Conservation (phyloP, 768 basidiomycete species). For the Mycena haematopus region DNA sequence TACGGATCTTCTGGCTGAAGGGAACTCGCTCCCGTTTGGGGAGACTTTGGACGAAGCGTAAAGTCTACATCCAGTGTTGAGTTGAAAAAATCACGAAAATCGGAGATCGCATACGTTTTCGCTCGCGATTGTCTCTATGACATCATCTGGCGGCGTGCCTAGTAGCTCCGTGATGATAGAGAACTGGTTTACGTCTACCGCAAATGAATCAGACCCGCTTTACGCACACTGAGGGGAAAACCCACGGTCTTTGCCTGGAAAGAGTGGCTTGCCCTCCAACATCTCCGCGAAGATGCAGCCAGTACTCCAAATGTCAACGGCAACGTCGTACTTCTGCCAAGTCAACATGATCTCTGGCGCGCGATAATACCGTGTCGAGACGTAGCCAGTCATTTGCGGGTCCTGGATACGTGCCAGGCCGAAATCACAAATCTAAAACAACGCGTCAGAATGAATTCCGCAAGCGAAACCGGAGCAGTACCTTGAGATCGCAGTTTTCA, state of each 20-base stretch:
- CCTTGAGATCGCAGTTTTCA: slow-evolving; percentile 99
- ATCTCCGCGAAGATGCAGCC: slow-evolving; percentile 99
- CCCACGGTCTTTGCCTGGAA: slow-evolving; percentile 99
- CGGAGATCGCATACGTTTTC: slow-evolving; percentile 77
- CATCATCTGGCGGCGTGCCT: slow-evolving; percentile 99
- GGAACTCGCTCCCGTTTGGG: slow-evolving; percentile 97
- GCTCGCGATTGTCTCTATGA: slow-evolving; percentile 97
- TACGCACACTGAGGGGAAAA: slow-evolving; percentile 34
- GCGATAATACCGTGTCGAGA: slow-evolving; percentile 98
- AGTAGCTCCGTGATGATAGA: slow-evolving; percentile 98
- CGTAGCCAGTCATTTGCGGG: slow-evolving; percentile 99
- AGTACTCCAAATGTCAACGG: slow-evolving; percentile 99
- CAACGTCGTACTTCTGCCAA: slow-evolving; percentile 99
- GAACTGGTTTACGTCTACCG: slow-evolving; percentile 98
- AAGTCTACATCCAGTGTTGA: slow-evolving; percentile 62
- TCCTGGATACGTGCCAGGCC: slow-evolving; percentile 98
- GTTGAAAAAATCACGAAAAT: slow-evolving; percentile 16
- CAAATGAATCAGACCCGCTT: slow-evolving; percentile 13
- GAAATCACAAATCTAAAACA: slow-evolving; percentile 92
- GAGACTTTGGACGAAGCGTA: slow-evolving; percentile 97
- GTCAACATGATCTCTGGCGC: slow-evolving; percentile 99
- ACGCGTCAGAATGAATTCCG: slow-evolving; percentile 1
- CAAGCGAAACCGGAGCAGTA: slow-evolving; percentile 34
- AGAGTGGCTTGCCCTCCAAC: slow-evolving; percentile 97
- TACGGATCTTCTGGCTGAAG: slow-evolving; percentile 91